These are phyloP conservation scores for Xylaria sp. DNA, from an alignment of 2,329 filamentous ascomycete species.

Conservation along the genomic window DNA sequence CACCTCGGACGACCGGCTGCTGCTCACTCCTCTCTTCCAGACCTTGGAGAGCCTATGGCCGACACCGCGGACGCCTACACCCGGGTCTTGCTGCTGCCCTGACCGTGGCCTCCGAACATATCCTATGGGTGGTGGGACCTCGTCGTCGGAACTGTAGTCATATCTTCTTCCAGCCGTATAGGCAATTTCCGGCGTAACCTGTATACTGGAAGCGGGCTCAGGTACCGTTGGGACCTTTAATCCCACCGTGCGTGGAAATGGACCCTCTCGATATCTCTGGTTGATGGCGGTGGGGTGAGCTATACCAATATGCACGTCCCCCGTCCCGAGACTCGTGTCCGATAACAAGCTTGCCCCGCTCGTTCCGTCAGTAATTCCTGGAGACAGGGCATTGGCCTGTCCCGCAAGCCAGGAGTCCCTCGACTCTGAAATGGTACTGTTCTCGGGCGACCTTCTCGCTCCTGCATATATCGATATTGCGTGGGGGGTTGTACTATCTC, in stretches of 20 bases:
- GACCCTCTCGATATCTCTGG: constrained; percentile 8
- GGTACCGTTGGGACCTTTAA: constrained; percentile 27
- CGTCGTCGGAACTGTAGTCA: constrained; percentile 30
- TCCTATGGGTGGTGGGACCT: constrained; percentile 21
- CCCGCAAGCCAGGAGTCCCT: constrained; percentile 26
- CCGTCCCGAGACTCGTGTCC: constrained; percentile 34
- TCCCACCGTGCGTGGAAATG: constrained; percentile 20
- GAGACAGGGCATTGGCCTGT: constrained; percentile 13
- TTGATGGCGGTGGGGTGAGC: constrained; percentile 20
- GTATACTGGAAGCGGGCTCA: constrained; percentile 36
- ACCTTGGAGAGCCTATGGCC: constrained; percentile 33
- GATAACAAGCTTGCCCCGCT: constrained; percentile 35
- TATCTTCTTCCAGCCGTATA: constrained; percentile 29
- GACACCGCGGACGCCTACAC: constrained; percentile 20
- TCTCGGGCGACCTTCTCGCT: constrained; percentile 12
- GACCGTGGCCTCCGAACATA: constrained; percentile 22
- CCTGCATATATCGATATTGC: constrained; percentile 27
- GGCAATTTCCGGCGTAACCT: constrained; percentile 36
- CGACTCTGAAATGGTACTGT: constrained; percentile 15
- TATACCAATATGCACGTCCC: constrained; percentile 25
- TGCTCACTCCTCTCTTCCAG: constrained; percentile 33
- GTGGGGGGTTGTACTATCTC: constrained; percentile 20
- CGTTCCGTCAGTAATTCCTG: constrained; percentile 2
- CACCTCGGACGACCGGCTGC: constrained; percentile 14
- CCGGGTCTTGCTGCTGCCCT: constrained; percentile 19